Conservation (phyloP, 164 flowering plant species). For the Litsea cubeba region DNA sequence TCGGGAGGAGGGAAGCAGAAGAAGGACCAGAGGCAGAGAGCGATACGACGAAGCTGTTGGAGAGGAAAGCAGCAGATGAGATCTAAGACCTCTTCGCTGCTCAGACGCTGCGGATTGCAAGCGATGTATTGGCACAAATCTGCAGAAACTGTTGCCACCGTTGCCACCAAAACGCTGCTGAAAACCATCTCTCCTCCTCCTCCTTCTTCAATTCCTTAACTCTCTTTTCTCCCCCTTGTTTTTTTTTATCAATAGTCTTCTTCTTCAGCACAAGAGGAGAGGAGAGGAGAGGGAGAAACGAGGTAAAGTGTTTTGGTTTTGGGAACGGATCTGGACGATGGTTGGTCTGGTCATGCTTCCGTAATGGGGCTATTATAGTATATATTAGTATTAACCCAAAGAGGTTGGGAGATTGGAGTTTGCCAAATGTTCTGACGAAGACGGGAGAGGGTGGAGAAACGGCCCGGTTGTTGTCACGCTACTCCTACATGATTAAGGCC, state of each 20-base stretch:
- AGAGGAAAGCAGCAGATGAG: conserved; percentile 78
- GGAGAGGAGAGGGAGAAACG: neutral
- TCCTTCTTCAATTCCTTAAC: neutral
- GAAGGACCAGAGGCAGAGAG: conserved; percentile 54
- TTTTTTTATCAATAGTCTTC: neutral
- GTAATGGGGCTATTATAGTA: too few species aligned
- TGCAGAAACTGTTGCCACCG: conserved; percentile 65
- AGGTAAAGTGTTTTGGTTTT: neutral
- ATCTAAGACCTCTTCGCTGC: conserved; percentile 46
- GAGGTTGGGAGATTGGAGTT: too few species aligned
- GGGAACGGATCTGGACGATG: too few species aligned
- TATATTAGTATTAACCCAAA: too few species aligned
- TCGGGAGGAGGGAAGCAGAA: conserved; percentile 49
- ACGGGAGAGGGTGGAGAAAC: too few species aligned
- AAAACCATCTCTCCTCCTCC: conserved; percentile 49
- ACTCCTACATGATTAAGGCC: too few species aligned
- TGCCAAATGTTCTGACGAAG: too few species aligned
- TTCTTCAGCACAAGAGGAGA: neutral
- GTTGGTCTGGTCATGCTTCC: too few species aligned
- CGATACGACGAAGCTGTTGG: conserved; percentile 56
- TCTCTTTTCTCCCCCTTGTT: neutral
- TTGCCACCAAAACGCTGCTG: conserved; percentile 44
- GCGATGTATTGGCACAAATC: conserved; percentile 73
- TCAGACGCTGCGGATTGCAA: conserved; percentile 71
- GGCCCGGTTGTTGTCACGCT: too few species aligned